Conservation (phyloP, 73 alveolate genomes). For the Tetrahymena thermophila region DNA sequence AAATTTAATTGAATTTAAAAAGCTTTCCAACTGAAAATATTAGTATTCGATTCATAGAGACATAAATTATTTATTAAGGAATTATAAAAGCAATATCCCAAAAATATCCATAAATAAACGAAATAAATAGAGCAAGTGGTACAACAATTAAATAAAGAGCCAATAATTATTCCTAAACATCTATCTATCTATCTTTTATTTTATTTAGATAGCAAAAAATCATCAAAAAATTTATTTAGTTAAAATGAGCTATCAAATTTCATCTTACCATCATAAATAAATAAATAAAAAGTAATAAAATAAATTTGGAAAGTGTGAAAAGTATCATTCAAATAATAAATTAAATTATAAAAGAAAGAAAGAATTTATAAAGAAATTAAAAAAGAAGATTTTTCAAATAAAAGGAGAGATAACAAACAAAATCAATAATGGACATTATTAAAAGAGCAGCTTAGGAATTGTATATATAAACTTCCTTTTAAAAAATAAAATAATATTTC, state of each 20-base stretch:
- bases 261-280: background rate
- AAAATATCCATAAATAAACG: background rate
- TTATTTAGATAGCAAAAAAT: background rate
- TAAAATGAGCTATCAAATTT: background rate
- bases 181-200: no score
- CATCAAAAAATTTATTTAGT: background rate
- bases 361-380: background rate
- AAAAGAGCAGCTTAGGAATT: constrained; percentile 2
- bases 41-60: background rate
- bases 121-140: background rate
- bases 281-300: background rate
- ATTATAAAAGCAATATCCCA: background rate
- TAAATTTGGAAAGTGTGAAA: background rate
- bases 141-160: background rate
- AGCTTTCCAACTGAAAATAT: background rate
- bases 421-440: background rate
- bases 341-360: background rate
- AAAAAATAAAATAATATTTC: background rate
- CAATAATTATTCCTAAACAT: background rate
- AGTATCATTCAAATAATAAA: background rate
- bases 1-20: background rate
- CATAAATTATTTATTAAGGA: background rate
- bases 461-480: background rate
- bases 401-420: background rate
- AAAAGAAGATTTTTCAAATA: background rate